Percentiles rank a stretch among this genome's conserved stretches.
These are phyloP conservation scores for Trichoderma sp. DNA, from an alignment of 2,329 filamentous ascomycete species.

Conservation along the genomic window DNA sequence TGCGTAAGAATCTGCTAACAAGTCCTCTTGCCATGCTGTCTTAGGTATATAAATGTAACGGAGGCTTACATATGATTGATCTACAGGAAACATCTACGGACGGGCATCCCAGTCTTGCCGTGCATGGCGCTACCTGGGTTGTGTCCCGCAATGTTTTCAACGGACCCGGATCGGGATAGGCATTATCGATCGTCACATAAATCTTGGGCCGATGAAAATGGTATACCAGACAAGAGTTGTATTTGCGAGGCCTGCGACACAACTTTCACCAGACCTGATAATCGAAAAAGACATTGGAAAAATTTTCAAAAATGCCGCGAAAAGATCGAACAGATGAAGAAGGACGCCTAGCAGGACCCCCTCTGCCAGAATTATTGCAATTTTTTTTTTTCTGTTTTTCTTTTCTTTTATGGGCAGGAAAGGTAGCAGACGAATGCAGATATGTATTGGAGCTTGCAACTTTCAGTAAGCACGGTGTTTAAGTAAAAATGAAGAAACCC, in stretches of 20 bases:
- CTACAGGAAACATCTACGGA: not conserved
- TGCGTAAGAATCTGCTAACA: no score
- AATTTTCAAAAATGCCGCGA: not conserved
- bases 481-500: no score
- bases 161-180: not conserved
- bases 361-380: not conserved
- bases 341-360: no score
- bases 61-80: not conserved
- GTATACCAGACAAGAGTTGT: not conserved
- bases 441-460: no score
- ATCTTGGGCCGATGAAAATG: not conserved
- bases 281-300: not conserved
- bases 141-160: not conserved
- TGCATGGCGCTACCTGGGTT: no score
- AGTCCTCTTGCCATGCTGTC: not conserved
- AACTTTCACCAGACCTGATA: not conserved
- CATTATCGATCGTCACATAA: not conserved
- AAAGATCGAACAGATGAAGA: not conserved
- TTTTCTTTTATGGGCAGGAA: not conserved
- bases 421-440: no score
- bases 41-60: not conserved
- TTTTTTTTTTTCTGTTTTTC: not conserved
- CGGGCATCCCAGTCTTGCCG: not conserved
- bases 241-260: not conserved
- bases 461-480: not conserved